phyloP scores from a whole-genome alignment of 805 yeast genomes.

The Priceomyces fermenticarens region DNA sequence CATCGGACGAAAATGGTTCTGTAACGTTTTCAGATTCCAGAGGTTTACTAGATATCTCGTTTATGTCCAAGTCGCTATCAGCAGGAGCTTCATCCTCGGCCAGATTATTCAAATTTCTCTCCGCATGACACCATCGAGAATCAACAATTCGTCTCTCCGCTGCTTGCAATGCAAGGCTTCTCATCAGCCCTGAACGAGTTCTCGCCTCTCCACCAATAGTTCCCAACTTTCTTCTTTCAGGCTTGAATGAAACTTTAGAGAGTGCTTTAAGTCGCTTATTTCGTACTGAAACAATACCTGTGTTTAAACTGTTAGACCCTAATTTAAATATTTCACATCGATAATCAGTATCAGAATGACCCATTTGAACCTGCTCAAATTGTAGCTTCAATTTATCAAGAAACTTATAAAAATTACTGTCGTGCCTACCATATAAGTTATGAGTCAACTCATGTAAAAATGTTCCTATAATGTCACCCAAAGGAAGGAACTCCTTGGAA shows the following conservation, averaged over 20 bases:
- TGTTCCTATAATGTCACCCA: constrained; percentile 70
- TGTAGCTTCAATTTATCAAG: constrained; percentile 60
- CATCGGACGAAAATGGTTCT: too few relatives aligned
- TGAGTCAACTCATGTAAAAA: constrained; percentile 88
- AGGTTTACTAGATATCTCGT: constrained; percentile 14
- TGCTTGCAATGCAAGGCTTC: constrained; percentile 54
- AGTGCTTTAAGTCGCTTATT: constrained; percentile 42
- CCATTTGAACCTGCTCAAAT: constrained; percentile 41
- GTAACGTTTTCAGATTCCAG: too few relatives aligned
- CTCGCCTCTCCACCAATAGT: neutral
- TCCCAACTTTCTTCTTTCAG: constrained; percentile 37
- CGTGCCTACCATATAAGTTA: constrained; percentile 77
- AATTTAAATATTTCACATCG: constrained; percentile 46
- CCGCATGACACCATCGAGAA: constrained; percentile 43
- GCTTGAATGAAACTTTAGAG: constrained; percentile 36
- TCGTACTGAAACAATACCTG: constrained; percentile 18
- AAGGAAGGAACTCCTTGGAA: constrained; percentile 53
- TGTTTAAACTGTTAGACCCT: constrained; percentile 30
- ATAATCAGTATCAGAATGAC: constrained; percentile 43
- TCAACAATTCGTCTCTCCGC: constrained; percentile 60
- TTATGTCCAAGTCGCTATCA: constrained; percentile 43
- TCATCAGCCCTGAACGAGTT: constrained; percentile 16
- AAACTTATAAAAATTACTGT: constrained; percentile 61
- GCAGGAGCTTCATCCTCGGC: constrained; percentile 31
- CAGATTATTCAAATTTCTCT: constrained; percentile 10